Percentiles rank a stretch among this genome's conserved stretches.
Evolutionary conservation across 2,329 filamentous ascomycete species (phyloP).

Genomic region (Aureobasidium zeae): DNA sequence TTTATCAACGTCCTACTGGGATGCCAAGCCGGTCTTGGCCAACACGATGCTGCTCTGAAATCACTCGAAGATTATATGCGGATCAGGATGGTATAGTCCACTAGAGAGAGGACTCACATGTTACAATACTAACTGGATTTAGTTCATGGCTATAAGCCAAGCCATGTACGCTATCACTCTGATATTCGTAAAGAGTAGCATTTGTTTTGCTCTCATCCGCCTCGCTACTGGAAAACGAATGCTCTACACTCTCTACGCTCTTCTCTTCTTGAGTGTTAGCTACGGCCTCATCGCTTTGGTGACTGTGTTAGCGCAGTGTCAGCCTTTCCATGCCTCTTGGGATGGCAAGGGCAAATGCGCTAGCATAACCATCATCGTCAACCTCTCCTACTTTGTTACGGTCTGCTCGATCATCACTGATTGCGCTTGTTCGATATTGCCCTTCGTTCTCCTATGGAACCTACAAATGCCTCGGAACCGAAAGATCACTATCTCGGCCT

Average conservation of each 20-base stretch:
- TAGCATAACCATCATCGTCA: not conserved
- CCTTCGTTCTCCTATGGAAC: constrained; percentile 14
- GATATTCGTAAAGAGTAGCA: constrained; percentile 15
- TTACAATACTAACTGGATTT: not conserved
- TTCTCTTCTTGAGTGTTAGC: constrained; percentile 6
- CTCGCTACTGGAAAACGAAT: constrained; percentile 2
- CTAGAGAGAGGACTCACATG: not conserved
- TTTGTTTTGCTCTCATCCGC: constrained; percentile 15
- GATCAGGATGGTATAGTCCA: constrained; percentile 8
- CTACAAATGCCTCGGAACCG: constrained; percentile 11
- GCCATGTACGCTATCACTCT: constrained; percentile 11
- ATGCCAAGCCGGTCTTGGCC: constrained; percentile 15
- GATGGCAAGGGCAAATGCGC: constrained; percentile 6
- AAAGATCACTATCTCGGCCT: constrained; percentile 9
- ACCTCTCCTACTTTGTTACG: constrained; percentile 14
- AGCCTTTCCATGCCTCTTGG: constrained; percentile 6
- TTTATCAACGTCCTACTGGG: constrained; percentile 5
- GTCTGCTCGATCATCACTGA: constrained; percentile 13
- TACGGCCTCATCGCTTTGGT: constrained; percentile 10
- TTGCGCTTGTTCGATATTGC: constrained; percentile 12
- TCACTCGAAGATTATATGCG: not conserved
- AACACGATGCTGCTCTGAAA: constrained; percentile 12
- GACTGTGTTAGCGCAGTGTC: not conserved
- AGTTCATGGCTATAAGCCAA: too few species aligned
- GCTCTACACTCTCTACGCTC: constrained; percentile 5